Percentiles rank a stretch among this genome's conserved stretches.
These are phyloP conservation scores for Juncus inflexus DNA, from an alignment of 176 grass and related monocot genomes.

Conservation along the genomic window DNA sequence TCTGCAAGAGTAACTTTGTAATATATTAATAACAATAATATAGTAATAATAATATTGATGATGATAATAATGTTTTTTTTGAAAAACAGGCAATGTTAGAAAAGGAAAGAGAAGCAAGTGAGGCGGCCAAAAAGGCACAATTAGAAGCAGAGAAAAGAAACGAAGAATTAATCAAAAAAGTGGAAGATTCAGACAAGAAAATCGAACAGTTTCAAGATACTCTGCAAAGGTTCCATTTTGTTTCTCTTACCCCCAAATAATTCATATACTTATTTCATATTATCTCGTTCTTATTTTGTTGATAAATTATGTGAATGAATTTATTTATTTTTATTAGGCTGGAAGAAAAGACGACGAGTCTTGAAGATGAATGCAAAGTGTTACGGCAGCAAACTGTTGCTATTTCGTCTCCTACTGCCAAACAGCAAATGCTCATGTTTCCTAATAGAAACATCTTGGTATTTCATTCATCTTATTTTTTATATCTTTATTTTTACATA, in stretches of 20 bases:
- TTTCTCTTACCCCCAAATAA: not conserved
- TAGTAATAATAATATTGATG: no score
- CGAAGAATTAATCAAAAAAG: constrained; percentile 81
- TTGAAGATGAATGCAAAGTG: constrained; percentile 95
- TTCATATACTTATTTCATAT: constrained; percentile 7
- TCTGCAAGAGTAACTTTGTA: no score
- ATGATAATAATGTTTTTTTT: constrained; percentile 19
- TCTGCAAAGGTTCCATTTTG: constrained; percentile 64
- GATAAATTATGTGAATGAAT: not conserved
- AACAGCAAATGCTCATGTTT: constrained; percentile 55
- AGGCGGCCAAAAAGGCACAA: constrained; percentile 66
- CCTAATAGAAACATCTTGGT: constrained; percentile 50
- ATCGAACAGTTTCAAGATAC: constrained; percentile 87
- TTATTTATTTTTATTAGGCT: constrained; percentile 44
- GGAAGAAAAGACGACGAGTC: constrained; percentile 87
- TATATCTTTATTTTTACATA: constrained; percentile 14
- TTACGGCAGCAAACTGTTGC: constrained; percentile 92
- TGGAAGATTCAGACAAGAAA: constrained; percentile 73
- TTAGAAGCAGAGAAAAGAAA: constrained; percentile 62
- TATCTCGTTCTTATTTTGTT: constrained; percentile 20
- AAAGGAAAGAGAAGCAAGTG: constrained; percentile 64
- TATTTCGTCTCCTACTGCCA: constrained; percentile 75
- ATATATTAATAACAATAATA: no score
- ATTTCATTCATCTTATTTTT: not conserved
- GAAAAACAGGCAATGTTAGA: constrained; percentile 51